Percentiles rank a stretch among this genome's conserved stretches.
phyloP scores from a whole-genome alignment of 129 eudicot species.

The Escallonia herrerae region DNA sequence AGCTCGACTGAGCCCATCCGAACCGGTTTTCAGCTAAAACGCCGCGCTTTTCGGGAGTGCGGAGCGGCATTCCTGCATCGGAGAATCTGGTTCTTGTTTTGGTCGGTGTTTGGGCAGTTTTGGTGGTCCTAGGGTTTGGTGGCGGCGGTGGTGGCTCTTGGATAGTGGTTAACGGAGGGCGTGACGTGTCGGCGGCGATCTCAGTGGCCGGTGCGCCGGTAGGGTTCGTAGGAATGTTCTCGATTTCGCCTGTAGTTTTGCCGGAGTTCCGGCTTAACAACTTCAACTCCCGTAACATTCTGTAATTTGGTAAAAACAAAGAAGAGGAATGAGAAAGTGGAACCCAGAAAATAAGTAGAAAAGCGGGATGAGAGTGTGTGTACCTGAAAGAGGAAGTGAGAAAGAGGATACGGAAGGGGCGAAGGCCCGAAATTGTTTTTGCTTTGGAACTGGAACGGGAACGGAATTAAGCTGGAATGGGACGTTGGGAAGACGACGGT shows the following conservation, averaged over 20 bases:
- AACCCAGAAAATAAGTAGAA: not conserved
- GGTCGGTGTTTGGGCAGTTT: conserved; percentile 58
- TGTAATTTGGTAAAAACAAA: not conserved
- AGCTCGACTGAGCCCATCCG: conserved; percentile 49
- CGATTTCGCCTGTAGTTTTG: conserved; percentile 53
- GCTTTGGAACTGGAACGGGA: not conserved
- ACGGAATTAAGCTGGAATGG: not conserved
- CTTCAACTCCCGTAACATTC: conserved; percentile 81
- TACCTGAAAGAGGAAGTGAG: conserved; percentile 67
- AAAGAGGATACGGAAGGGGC: conserved; percentile 30
- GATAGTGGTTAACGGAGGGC: conserved; percentile 63
- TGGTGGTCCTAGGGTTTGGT: conserved; percentile 33
- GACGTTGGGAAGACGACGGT: no score
- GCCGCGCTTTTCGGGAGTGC: conserved; percentile 76
- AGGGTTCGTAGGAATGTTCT: conserved; percentile 58
- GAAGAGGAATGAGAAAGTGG: conserved; percentile 4
- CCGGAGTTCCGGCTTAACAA: conserved; percentile 50
- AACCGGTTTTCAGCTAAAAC: conserved; percentile 31
- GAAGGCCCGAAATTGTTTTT: conserved; percentile 45
- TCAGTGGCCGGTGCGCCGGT: conserved; percentile 26
- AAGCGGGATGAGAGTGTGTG: not conserved
- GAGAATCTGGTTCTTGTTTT: conserved; percentile 39
- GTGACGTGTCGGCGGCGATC: conserved; percentile 25
- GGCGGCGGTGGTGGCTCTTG: conserved; percentile 42
- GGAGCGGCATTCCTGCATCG: conserved; percentile 36